Conservation (phyloP, 176 grass and related monocot genomes). For the Ananas comosus region DNA sequence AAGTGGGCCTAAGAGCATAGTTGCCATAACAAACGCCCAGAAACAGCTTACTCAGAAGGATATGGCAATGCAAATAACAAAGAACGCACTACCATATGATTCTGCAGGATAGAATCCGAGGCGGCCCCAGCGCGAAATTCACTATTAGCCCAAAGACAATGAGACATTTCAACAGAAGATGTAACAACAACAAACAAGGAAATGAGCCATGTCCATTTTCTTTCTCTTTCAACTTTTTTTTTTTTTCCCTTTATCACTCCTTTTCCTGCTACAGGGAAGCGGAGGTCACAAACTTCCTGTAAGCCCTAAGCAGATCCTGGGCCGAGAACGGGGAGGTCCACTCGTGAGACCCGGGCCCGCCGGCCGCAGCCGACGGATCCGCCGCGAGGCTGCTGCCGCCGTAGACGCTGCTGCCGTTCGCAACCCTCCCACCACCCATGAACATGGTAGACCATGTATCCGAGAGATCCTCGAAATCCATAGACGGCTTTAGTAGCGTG, state of each 20-base stretch:
- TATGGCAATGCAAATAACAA: no score
- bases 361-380: conserved; percentile 33
- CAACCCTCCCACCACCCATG: conserved; percentile 53
- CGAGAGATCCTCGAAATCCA: conserved; percentile 42
- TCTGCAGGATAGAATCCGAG: no score
- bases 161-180: no score
- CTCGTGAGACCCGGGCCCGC: conserved; percentile 38
- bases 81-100: no score
- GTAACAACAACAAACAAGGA: no score
- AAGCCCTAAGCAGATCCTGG: conserved; percentile 45
- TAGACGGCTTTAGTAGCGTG: conserved; percentile 52
- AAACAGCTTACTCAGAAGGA: no score
- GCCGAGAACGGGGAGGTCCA: conserved; percentile 61
- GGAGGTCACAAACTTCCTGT: neutral
- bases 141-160: no score
- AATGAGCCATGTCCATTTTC: no score
- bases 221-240: no score
- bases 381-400: conserved; percentile 26
- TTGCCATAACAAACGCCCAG: no score
- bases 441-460: conserved; percentile 99
- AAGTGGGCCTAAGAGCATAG: no score
- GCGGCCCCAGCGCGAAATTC: no score
- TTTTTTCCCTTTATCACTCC: neutral
- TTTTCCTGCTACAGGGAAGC: neutral
- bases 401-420: conserved; percentile 29